Base-by-base conservation (phyloP, 148 eudicot species). In the Rhododendron williamsianum region DNA sequence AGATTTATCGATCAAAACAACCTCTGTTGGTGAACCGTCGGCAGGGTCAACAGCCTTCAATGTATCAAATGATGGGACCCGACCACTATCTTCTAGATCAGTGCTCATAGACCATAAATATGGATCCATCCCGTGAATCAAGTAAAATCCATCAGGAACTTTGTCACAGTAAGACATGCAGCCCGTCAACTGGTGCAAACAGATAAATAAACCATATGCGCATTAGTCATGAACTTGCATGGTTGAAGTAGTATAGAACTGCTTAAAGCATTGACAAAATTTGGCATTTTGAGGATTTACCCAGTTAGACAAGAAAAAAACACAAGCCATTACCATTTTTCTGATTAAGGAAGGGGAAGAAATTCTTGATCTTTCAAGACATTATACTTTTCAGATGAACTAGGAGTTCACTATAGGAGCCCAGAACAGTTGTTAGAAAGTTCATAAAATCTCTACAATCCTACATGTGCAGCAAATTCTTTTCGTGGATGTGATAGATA, bases 81-180 rank as follows among this genome's bases (percentile, higher is more conserved):
- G 92, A 25, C 94, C 96, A 89, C 25, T 88, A 84, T 92, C 94
- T 86, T 87, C 93, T 58, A 90, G 58, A 90, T 94, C 93, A 86
- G 87, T 90, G 84, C 94, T 90, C 84, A 94, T 78, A 43, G 93
- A 87, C 96, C 96, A 94, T 81, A 94, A 86, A 88, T 92, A 94
- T 21, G 94, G 94, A 91, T 94, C 93, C 92, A 94, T 91, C 82
- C 96, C 96, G 60, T 91, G 86, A 76, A 94, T 92, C 78, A 91
- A 83, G 89, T 90, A 94, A 91, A 94, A 94, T 16, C 94, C 96
- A 90, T 94, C 94, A 81, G 92, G 93, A 84, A 94, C 90, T 87
- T 89, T 90, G 89, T 92, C 94, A 76, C 84, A 83, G 85, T 94
- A 94, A 43, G 96, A 94, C 82, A 94, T 86, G 91, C 92, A 90